Evolutionary conservation across 2,329 filamentous ascomycete genomes (phyloP).

Genomic region (Endocalyx cinctus): DNA sequence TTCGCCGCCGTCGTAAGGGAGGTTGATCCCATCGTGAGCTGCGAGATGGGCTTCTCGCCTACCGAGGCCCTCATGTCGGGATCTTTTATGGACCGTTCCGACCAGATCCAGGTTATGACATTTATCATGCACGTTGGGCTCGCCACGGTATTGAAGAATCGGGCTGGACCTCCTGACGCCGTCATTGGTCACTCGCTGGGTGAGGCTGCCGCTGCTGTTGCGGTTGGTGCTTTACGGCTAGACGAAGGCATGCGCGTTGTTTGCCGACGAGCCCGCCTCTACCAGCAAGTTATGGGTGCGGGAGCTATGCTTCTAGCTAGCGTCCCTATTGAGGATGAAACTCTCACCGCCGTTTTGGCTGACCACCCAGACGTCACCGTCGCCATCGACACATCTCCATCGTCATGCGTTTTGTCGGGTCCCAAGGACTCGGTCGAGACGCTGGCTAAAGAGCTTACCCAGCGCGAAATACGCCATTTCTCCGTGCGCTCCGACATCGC

Average conservation of each 20-base stretch:
- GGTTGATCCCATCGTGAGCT: constrained; percentile 22
- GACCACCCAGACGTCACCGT: constrained; percentile 3
- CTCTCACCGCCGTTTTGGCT: constrained; percentile 19
- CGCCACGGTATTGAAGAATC: constrained; percentile 22
- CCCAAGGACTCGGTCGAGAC: constrained; percentile 21
- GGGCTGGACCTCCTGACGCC: constrained; percentile 28
- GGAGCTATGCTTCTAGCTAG: constrained; percentile 28
- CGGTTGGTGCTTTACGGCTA: constrained; percentile 26
- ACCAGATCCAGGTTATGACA: constrained; percentile 28
- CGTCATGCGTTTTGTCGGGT: constrained; percentile 7
- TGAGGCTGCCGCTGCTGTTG: constrained; percentile 35
- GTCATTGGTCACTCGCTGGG: constrained; percentile 38
- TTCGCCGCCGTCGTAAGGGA: no score
- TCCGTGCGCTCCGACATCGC: no score
- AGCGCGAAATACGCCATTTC: no score
- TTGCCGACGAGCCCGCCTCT: constrained; percentile 24
- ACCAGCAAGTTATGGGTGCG: constrained; percentile 7
- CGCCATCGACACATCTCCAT: constrained; percentile 9
- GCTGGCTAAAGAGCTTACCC: no score
- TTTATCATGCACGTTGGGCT: constrained; percentile 33
- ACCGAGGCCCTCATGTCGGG: constrained; percentile 12
- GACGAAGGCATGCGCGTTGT: constrained; percentile 32
- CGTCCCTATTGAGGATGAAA: constrained; percentile 22
- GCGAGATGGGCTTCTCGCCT: constrained; percentile 17
- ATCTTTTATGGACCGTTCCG: constrained; percentile 20